A percentile compares a stretch with the other conserved stretches of the same genome.
phyloP scores from a whole-genome alignment of 169 alveolate species.

The Eimeria falciformis region DNA sequence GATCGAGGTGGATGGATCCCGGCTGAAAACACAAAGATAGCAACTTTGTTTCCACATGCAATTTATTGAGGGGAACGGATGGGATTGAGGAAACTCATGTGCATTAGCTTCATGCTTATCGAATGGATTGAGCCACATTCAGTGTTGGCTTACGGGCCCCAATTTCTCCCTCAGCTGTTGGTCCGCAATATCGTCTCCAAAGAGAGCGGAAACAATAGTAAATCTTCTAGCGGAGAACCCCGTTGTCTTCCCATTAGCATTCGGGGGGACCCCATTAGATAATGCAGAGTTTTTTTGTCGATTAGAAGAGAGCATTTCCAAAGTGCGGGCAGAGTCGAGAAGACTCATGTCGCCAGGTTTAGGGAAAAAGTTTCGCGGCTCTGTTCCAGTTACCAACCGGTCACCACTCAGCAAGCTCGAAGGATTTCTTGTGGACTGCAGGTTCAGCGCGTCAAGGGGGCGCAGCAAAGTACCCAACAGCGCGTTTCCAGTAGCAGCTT shows the following conservation, averaged over 20 bases:
- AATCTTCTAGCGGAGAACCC: slow-evolving; percentile 40
- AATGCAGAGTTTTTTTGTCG: slow-evolving; percentile 23
- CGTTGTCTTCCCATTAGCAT: slow-evolving; percentile 10
- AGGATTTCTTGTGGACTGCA: slow-evolving; percentile 19
- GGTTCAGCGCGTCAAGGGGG: slow-evolving; percentile 48
- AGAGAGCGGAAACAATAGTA: slow-evolving; percentile 59
- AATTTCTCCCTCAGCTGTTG: slow-evolving; percentile 35
- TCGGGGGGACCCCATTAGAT: background rate
- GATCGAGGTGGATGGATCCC: slow-evolving; percentile 55
- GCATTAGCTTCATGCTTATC: too few species aligned
- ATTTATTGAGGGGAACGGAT: background rate
- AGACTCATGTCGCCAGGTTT: slow-evolving; percentile 56
- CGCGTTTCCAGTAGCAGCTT: slow-evolving; percentile 20
- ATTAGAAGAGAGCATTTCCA: slow-evolving; percentile 42
- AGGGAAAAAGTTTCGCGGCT: background rate
- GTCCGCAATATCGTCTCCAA: slow-evolving; percentile 58
- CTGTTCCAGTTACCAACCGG: background rate
- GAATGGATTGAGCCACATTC: background rate
- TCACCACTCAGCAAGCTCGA: slow-evolving; percentile 47
- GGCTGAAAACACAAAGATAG: background rate
- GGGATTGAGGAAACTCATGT: background rate
- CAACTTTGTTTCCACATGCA: background rate
- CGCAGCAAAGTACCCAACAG: slow-evolving; percentile 39
- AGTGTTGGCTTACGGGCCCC: slow-evolving; percentile 55
- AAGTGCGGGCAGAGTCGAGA: slow-evolving; percentile 37